Evolutionary conservation across 2,329 filamentous ascomycete genomes (phyloP).

Genomic region (Pseudocercospora musae): DNA sequence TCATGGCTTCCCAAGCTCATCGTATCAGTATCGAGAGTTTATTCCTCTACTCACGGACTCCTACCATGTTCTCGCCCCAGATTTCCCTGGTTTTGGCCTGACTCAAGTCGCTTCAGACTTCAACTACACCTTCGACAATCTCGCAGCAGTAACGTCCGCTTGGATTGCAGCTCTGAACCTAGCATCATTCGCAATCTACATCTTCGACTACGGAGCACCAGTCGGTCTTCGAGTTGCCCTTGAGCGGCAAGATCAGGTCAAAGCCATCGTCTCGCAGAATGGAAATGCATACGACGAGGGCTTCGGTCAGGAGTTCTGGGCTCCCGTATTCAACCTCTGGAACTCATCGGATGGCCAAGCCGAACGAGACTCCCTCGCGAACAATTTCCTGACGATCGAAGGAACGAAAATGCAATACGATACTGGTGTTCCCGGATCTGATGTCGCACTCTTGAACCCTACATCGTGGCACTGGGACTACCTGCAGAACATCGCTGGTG

Average conservation of each 20-base stretch:
- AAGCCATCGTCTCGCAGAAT: conserved; percentile 57
- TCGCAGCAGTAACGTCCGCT: conserved; percentile 47
- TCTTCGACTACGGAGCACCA: conserved; percentile 63
- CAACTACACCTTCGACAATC: conserved; percentile 53
- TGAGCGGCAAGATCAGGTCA: conserved; percentile 46
- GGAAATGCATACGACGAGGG: conserved; percentile 61
- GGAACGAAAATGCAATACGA: conserved; percentile 37
- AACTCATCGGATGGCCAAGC: conserved; percentile 16
- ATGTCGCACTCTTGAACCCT: conserved; percentile 40
- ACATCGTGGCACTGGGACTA: conserved; percentile 51
- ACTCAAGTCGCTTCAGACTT: conserved; percentile 48
- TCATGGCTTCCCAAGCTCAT: conserved; percentile 48
- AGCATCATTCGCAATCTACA: conserved; percentile 52
- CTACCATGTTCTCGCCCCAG: conserved; percentile 53
- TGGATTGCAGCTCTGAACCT: conserved; percentile 52
- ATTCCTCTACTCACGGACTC: conserved; percentile 43
- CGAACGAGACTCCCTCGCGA: conserved; percentile 34
- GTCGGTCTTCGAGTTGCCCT: conserved; percentile 54
- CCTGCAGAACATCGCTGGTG: conserved; percentile 38
- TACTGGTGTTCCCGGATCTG: conserved; percentile 23
- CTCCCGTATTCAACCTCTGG: conserved; percentile 49
- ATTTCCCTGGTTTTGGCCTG: conserved; percentile 60
- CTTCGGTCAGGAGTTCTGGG: conserved; percentile 51
- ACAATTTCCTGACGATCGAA: conserved; percentile 38
- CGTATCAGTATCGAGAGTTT: conserved; percentile 45